Base-by-base conservation (phyloP, 1,139 yeast species). In the Saccharomyces pastorianus region DNA sequence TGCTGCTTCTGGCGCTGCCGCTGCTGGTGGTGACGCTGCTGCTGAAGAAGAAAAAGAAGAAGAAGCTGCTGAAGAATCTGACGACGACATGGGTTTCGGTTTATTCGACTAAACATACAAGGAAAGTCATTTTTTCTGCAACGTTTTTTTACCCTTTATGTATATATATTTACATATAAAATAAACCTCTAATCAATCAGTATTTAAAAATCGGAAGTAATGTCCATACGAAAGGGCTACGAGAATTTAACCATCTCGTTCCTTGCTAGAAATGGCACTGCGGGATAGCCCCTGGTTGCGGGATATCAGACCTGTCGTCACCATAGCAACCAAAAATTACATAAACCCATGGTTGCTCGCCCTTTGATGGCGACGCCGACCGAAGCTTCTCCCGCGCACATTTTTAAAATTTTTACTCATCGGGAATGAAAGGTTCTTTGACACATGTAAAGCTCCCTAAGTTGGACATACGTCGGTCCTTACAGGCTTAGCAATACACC, bases 81-180 rank as follows among this genome's bases (percentile, higher is more conserved):
- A 86, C 72, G 90, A 83, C 68, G 95, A 87, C 77, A 86, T 87
- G 93, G 93, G 87, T 71, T 80, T 82, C 81, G 85, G 85, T 76
- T 77, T 78, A 69, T 79, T 79, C 79, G 85, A 81, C 74, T 82
- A 81, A 75, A 68, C 72, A 38, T 14, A 20, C 25, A 6, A 20
- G 44, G 26, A 38, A 11, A 38, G 6, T 38, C 44, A 38, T 9
- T 38, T 20, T 38, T 38, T 38, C 44, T 38, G 23, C 13, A 17
- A 13, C 25, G 44, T 38, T 38, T 38, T 38, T 20, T 38, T 38
- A 38, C 44, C 44, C 23, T 20, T 38, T 38, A 38, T 38, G 44
- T 38, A 38, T 38, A 25, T 38, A 38, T 38, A 20, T 9, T 38
- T 17, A 38, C 44, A 38, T 38, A 38, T 38, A 38, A 38, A 38